Percentiles rank a stretch among this genome's conserved stretches.
These are phyloP conservation scores for Cercophora newfieldiana DNA, from an alignment of 495 filamentous ascomycete genomes.

Conservation along the genomic window DNA sequence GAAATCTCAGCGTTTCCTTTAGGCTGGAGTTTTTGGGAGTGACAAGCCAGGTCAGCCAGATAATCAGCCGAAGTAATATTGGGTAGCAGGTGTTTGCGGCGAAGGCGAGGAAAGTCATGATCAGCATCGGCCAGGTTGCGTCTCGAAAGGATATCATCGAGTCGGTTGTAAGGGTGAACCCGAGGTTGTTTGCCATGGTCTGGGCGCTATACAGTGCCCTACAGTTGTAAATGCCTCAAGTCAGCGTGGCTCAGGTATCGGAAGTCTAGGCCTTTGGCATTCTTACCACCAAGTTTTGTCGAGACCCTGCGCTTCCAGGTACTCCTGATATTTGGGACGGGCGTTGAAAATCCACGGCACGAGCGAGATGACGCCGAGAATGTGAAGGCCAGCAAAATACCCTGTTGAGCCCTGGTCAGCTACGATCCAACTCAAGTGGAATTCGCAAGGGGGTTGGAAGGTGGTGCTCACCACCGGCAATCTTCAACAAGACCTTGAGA, in stretches of 20 bases:
- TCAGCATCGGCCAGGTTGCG: conserved; percentile 66
- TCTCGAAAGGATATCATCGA: conserved; percentile 79
- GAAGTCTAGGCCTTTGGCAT: no score
- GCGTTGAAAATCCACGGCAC: conserved; percentile 72
- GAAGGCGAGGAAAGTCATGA: conserved; percentile 76
- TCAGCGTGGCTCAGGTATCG: no score
- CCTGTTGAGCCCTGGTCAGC: conserved; percentile 31
- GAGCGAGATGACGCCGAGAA: conserved; percentile 66
- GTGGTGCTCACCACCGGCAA: conserved; percentile 47
- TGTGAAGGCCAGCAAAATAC: conserved; percentile 73
- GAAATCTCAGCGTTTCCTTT: conserved; percentile 81
- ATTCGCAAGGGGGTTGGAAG: no score
- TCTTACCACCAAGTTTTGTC: conserved; percentile 69
- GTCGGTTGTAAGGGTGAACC: conserved; percentile 80
- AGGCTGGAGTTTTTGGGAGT: conserved; percentile 58
- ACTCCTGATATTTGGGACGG: conserved; percentile 52
- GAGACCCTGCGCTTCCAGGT: conserved; percentile 60
- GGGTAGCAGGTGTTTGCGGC: conserved; percentile 91
- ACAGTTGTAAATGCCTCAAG: not conserved
- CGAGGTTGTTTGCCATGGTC: conserved; percentile 82
- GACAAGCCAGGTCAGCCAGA: conserved; percentile 66
- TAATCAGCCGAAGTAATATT: conserved; percentile 79
- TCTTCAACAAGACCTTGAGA: conserved; percentile 73
- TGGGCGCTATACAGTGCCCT: conserved; percentile 75
- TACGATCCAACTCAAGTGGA: not conserved